Base-by-base conservation (phyloP, 352 stramenopile species). In the Globisporangium irregulare region DNA sequence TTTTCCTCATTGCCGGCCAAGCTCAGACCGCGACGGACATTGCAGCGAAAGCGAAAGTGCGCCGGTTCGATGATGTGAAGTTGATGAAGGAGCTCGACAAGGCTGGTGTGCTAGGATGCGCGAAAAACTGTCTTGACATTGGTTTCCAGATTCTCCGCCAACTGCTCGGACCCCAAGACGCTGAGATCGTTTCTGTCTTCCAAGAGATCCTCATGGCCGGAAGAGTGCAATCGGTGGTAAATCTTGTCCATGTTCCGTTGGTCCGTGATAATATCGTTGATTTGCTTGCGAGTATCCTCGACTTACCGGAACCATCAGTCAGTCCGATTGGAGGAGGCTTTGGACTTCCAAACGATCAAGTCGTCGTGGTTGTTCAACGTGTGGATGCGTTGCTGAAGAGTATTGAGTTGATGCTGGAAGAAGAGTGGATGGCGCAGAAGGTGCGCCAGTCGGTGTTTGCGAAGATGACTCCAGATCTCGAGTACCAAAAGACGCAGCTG, bases 351-450 rank as follows among this genome's bases (percentile, higher is more conserved):
- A 82, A 93, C 25, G 84, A 95, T 32, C 83, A 93, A 54, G 85
- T 93, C 29, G 59, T 92, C 34, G 76, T 92, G 12, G 80, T 95
- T 38, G 82, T 95, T 8, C 82, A 93, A 64, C 82, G 84, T 43
- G 74, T 95, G 12, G 87, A 92, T 62, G 84, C 84, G 29, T 59
- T 95, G 41, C 62, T 95, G 6, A 93, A 95, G 75, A 92, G 84
- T 43, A 82, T 92, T 43, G 87, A 95, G 54, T 73, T 95, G 3
- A 93, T 95, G 85, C 74, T 95, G 22, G 85, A 95, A 63, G 85
- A 95, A 66, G 87, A 95, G 60, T 93, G 82, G 87, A 95, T 95
- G 85, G 87, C 87, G 0, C 81, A 92, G 59, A 92, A 90, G 70
- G 43, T 95, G 20, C 81, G 87, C n/a, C 81, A 91, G 59, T 95